phyloP scores from a whole-genome alignment of 1,284 basidiomycete species.

The Ustanciosporium gigantosporum region DNA sequence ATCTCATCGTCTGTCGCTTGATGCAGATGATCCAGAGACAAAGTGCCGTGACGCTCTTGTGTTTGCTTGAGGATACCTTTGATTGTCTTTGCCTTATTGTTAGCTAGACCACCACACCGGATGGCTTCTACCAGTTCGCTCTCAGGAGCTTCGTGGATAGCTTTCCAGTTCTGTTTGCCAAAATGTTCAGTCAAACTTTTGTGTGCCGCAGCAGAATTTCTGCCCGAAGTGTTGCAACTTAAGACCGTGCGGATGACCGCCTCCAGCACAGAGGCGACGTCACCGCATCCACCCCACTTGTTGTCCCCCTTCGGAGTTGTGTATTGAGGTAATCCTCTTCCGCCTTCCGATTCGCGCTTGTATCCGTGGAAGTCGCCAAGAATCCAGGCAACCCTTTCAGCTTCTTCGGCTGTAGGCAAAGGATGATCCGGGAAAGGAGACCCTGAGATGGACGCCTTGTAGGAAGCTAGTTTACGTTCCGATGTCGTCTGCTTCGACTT shows the following conservation, averaged over 20 bases:
- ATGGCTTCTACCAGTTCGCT: constrained; percentile 69
- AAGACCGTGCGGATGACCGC: constrained; percentile 74
- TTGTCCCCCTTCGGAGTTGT: constrained; percentile 22
- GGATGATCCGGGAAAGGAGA: constrained; percentile 45
- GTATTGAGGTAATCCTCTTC: constrained; percentile 26
- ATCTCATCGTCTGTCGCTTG: constrained; percentile 67
- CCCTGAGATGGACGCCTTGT: constrained; percentile 29
- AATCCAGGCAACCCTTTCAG: constrained; percentile 46
- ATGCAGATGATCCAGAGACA: constrained; percentile 63
- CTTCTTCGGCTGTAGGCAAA: constrained; percentile 42
- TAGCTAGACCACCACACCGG: constrained; percentile 72
- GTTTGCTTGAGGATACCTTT: constrained; percentile 39
- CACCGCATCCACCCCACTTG: constrained; percentile 45
- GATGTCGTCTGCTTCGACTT: constrained; percentile 17
- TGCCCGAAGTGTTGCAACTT: constrained; percentile 73
- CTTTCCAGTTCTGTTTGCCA: constrained; percentile 69
- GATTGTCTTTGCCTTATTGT: constrained; percentile 74
- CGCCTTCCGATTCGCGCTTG: constrained; percentile 30
- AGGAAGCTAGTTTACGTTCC: constrained; percentile 40
- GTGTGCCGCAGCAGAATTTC: constrained; percentile 72
- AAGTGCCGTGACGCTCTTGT: constrained; percentile 21
- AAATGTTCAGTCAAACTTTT: constrained; percentile 68
- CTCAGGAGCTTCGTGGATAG: constrained; percentile 67
- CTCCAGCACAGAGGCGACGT: constrained; percentile 66
- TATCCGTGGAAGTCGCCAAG: constrained; percentile 51